These are phyloP conservation scores for Pulveroboletus frians DNA, from an alignment of 768 basidiomycete species.

Conservation along the genomic window DNA sequence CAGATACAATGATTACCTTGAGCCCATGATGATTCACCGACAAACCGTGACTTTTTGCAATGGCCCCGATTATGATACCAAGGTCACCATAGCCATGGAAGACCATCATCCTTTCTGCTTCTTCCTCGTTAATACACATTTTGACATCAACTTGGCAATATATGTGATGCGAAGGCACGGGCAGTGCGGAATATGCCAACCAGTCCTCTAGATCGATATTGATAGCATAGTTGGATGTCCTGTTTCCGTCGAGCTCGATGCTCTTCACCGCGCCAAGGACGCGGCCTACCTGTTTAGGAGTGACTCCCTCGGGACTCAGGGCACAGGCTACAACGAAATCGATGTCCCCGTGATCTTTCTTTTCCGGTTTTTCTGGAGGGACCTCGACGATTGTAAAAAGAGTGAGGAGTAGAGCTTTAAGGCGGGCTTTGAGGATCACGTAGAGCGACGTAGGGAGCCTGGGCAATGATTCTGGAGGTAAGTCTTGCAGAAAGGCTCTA, in stretches of 20 bases:
- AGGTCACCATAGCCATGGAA: slow-evolving; percentile 67
- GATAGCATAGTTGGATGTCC: slow-evolving; percentile 63
- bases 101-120: slow-evolving; percentile 48
- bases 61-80: slow-evolving; percentile 60
- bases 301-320: slow-evolving; percentile 16
- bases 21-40: slow-evolving; percentile 49
- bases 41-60: slow-evolving; percentile 50
- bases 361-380: slow-evolving; percentile 61
- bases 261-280: slow-evolving; percentile 46
- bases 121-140: slow-evolving; percentile 46
- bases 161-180: slow-evolving; percentile 8
- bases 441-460: slow-evolving; percentile 58
- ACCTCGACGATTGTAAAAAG: slow-evolving; percentile 50
- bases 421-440: slow-evolving; percentile 41
- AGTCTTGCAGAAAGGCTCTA: slow-evolving; percentile 51
- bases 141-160: slow-evolving; percentile 59
- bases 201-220: slow-evolving; percentile 40
- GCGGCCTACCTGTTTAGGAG: slow-evolving; percentile 34
- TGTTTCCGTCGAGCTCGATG: slow-evolving; percentile 45
- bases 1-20: slow-evolving; percentile 38
- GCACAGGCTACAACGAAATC: slow-evolving; percentile 61
- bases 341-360: slow-evolving; percentile 61
- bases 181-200: slow-evolving; percentile 7
- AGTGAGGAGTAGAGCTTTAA: slow-evolving; percentile 37
- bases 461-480: slow-evolving; percentile 48